Evolutionary conservation across 768 basidiomycete genomes (phyloP).

Genomic region (Auriscalpium orientale): DNA sequence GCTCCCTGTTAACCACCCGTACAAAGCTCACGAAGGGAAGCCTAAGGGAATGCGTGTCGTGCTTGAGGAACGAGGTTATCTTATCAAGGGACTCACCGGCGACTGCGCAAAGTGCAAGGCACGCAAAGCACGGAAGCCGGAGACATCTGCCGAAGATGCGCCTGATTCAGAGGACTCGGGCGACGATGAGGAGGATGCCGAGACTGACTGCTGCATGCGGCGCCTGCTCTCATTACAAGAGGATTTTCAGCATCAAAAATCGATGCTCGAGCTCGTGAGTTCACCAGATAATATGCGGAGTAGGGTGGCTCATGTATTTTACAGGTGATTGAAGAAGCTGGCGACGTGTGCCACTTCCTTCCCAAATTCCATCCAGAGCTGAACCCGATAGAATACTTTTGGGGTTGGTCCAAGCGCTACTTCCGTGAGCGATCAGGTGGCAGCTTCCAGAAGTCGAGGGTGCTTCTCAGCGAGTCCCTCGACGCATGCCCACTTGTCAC

Average conservation of each 20-base stretch:
- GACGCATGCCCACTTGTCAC: constrained; percentile 12
- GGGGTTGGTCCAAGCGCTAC: not conserved
- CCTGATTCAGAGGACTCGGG: too few species aligned
- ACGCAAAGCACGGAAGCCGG: too few species aligned
- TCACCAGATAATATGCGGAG: not conserved
- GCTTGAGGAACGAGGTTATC: too few species aligned
- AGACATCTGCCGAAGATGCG: too few species aligned
- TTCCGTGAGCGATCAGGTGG: constrained; percentile 5
- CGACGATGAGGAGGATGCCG: too few species aligned
- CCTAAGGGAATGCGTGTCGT: too few species aligned
- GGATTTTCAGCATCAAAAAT: constrained; percentile 12
- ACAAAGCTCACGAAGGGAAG: too few species aligned
- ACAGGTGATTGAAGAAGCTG: constrained; percentile 7
- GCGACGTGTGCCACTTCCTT: constrained; percentile 8
- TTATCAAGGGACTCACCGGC: too few species aligned
- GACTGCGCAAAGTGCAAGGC: too few species aligned
- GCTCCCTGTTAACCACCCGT: too few species aligned
- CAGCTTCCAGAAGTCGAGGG: not conserved
- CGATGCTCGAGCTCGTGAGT: constrained; percentile 12
- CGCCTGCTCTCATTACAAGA: constrained; percentile 11
- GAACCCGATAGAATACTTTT: constrained; percentile 9
- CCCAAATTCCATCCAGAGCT: constrained; percentile 13
- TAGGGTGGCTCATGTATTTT: not conserved
- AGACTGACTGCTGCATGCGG: constrained; percentile 13
- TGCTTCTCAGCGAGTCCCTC: constrained; percentile 5